Base-by-base conservation (phyloP, 257 asterid species). In the Verbascum thapsus region DNA sequence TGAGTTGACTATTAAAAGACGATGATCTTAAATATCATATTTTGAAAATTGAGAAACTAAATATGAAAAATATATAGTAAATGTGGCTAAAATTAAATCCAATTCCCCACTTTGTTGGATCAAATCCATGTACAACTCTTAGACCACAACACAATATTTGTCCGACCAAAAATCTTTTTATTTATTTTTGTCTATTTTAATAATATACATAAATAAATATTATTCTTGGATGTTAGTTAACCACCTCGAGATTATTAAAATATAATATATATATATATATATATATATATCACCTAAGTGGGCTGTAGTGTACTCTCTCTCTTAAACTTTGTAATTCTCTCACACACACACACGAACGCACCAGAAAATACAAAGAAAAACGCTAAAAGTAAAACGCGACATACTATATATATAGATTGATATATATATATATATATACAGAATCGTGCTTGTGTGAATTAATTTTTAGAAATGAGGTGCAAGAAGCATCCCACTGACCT, bases 391-490 rank as follows among this genome's bases (percentile, higher is more conserved):
- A n/a, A n/a, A n/a, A n/a, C n/a, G n/a, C n/a, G n/a, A n/a, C n/a
- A n/a, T n/a, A n/a, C n/a, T n/a, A n/a, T n/a, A n/a, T n/a, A n/a
- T 0, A 3, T 23, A 23, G 2, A 54, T 12, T 1, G 8, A 10
- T 15, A 6, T 26, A 10, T 19, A 61, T n/a, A 16, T 4, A 20
- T 8, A 13, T 8, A 50, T 11, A 35, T 1, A 70, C 3, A 67
- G 6, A 32, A 12, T 53, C 3, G 17, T 2, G 35, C 35, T 18
- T 12, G 8, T 10, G 49, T 47, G 16, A 11, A 6, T 30, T 43
- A 47, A n/a, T n/a, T n/a, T n/a, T n/a, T n/a, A n/a, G n/a, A 53
- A 69, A 90, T 84, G 96, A 85, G 78, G 94, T 91, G 98, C 71
- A 79, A 73, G 64, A 88, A 82, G 47, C 98, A 91, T 71, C 63